Evolutionary conservation across 2,329 filamentous ascomycete genomes (phyloP).

Genomic region (Epichloe amarillans): DNA sequence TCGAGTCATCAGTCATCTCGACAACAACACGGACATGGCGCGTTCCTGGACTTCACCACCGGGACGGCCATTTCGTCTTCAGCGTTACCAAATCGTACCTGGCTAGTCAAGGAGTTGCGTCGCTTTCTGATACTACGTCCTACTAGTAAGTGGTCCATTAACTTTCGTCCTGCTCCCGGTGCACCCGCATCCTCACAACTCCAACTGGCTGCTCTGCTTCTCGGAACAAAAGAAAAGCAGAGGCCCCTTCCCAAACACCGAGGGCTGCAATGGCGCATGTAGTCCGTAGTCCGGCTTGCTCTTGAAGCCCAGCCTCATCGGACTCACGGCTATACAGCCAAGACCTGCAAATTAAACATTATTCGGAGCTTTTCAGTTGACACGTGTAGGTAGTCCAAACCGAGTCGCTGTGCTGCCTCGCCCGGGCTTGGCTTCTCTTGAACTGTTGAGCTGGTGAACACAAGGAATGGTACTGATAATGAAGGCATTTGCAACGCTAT

Average conservation of each 20-base stretch:
- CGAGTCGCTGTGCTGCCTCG: background rate
- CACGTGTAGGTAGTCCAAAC: background rate
- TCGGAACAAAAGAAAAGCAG: background rate
- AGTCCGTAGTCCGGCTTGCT: background rate
- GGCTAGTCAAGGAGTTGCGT: background rate
- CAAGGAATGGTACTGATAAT: background rate
- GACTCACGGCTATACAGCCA: background rate
- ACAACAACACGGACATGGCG: background rate
- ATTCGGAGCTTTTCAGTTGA: background rate
- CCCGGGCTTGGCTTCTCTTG: background rate
- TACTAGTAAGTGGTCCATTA: background rate
- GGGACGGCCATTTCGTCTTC: background rate
- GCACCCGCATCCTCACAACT: background rate
- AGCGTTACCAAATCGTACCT: background rate
- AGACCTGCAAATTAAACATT: conserved; percentile 2
- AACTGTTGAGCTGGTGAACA: background rate
- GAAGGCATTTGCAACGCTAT: background rate
- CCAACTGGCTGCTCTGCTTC: background rate
- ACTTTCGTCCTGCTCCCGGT: background rate
- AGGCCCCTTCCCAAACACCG: background rate
- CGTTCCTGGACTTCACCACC: conserved; percentile 3
- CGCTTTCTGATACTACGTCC: background rate
- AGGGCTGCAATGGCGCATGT: background rate
- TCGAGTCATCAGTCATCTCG: background rate
- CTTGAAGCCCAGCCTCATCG: background rate